Conservation (phyloP, 345 rosid species). For the Citrus unshiu region DNA sequence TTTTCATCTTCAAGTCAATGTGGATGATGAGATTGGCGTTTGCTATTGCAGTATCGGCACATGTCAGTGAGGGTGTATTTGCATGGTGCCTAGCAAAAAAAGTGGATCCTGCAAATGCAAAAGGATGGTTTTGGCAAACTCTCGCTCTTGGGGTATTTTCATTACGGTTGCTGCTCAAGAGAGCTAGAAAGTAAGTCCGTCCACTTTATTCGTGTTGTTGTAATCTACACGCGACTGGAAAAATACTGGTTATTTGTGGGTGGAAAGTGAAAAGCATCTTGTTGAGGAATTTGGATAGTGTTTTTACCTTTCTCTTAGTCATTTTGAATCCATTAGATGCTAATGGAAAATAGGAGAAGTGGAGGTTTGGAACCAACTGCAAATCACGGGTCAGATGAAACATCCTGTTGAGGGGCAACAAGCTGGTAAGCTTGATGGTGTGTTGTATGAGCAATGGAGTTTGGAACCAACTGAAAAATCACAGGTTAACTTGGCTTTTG, state of each 20-base stretch:
- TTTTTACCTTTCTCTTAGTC: no score
- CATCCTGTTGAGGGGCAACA: no score
- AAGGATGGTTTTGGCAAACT: slow-evolving; percentile 91
- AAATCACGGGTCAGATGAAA: no score
- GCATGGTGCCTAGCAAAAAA: slow-evolving; percentile 63
- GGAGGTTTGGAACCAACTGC: no score
- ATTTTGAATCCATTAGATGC: no score
- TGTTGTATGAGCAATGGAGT: no score
- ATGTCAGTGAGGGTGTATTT: slow-evolving; percentile 52
- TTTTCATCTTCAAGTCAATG: slow-evolving; percentile 57
- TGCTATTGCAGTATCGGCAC: slow-evolving; percentile 29
- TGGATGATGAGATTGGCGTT: slow-evolving; percentile 39
- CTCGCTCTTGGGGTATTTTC: slow-evolving; percentile 61
- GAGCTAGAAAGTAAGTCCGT: slow-evolving; percentile 35
- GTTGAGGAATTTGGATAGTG: not conserved
- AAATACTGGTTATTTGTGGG: not conserved
- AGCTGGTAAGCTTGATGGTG: no score
- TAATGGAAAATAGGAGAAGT: no score
- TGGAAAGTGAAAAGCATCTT: not conserved
- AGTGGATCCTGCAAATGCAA: slow-evolving; percentile 69
- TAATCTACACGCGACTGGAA: not conserved
- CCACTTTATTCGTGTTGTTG: slow-evolving; percentile 1
- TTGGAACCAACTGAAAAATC: no score
- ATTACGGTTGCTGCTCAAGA: slow-evolving; percentile 55
- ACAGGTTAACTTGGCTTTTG: no score